phyloP scores from a whole-genome alignment of 1,284 basidiomycete genomes.

The Mixia osmundae region DNA sequence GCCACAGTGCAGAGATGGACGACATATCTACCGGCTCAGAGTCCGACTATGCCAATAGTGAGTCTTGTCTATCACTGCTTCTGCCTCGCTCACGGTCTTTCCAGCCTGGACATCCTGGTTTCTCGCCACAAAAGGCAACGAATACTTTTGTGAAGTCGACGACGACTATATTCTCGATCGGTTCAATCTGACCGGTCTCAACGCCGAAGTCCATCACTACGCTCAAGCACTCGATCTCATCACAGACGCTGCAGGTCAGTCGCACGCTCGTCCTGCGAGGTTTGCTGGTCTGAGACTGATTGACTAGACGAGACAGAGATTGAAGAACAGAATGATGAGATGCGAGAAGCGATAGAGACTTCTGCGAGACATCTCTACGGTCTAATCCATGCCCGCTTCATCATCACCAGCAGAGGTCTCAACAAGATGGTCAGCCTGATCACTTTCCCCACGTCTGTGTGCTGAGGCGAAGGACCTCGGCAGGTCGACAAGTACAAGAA shows the following conservation, averaged over 20 bases:
- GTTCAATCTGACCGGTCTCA: constrained; percentile 82
- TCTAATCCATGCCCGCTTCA: constrained; percentile 89
- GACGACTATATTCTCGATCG: constrained; percentile 97
- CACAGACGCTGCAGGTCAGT: constrained; percentile 57
- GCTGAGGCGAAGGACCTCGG: background rate
- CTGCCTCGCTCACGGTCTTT: too few relatives aligned
- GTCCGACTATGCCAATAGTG: constrained; percentile 17
- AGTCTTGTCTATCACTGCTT: background rate
- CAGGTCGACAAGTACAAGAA: constrained; percentile 54
- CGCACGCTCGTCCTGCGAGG: constrained; percentile 1
- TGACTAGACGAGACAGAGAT: constrained; percentile 19
- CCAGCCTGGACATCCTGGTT: constrained; percentile 84
- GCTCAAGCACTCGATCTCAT: constrained; percentile 83
- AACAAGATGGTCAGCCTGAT: constrained; percentile 43
- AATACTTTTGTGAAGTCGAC: constrained; percentile 98
- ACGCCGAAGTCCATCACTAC: constrained; percentile 89
- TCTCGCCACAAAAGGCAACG: constrained; percentile 58
- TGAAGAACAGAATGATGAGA: constrained; percentile 28
- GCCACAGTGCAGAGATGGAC: too few relatives aligned
- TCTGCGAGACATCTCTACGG: constrained; percentile 80
- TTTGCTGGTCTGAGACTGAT: background rate
- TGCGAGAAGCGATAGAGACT: constrained; percentile 40
- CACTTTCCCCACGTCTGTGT: background rate
- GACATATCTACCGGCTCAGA: constrained; percentile 16
- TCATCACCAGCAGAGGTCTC: constrained; percentile 77